Percentiles rank a stretch among this genome's conserved stretches.
Evolutionary conservation across 805 yeast species (phyloP).

Genomic region (Metschnikowia hibisci): DNA sequence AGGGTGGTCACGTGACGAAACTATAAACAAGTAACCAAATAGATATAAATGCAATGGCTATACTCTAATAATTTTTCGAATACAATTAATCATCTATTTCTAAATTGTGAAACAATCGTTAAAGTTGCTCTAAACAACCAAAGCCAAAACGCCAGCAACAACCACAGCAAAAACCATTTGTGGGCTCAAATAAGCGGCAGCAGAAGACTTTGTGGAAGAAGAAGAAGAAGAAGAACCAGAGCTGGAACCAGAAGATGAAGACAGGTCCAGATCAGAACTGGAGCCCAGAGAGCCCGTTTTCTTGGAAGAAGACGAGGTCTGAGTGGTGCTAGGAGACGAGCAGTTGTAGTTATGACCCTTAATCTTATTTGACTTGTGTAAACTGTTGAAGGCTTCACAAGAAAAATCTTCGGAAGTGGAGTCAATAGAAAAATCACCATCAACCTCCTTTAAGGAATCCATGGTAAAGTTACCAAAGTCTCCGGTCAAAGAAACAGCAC

Average conservation of each 20-base stretch:
- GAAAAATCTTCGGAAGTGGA: slow-evolving; percentile 36
- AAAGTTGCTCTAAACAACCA: slow-evolving; percentile 20
- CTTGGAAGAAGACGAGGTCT: slow-evolving; percentile 15
- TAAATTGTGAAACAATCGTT: no score
- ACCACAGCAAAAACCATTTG: slow-evolving; percentile 22
- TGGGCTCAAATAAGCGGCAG: slow-evolving; percentile 17
- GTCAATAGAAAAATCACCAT: slow-evolving; percentile 38
- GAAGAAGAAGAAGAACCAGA: slow-evolving; percentile 9
- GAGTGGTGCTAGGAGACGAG: slow-evolving; percentile 29
- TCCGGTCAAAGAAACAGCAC: slow-evolving; percentile 39
- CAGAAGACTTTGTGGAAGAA: slow-evolving; percentile 19
- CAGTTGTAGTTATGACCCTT: slow-evolving; percentile 45
- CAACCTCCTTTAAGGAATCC: slow-evolving; percentile 34
- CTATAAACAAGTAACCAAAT: no score
- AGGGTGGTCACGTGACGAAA: no score
- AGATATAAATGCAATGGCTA: no score
- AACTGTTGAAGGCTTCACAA: slow-evolving; percentile 34
- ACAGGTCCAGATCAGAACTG: slow-evolving; percentile 18
- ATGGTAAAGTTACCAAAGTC: slow-evolving; percentile 37
- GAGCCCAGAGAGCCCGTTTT: slow-evolving; percentile 14
- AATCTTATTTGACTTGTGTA: slow-evolving; percentile 29
- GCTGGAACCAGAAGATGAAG: slow-evolving; percentile 19
- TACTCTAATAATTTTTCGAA: no score
- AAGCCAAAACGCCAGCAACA: slow-evolving; percentile 27
- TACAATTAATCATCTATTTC: no score